Evolutionary conservation across 2,329 filamentous ascomycete species (phyloP), one percentile per base, ranked within the genome.

Genomic region (Orbilia quercus): DNA sequence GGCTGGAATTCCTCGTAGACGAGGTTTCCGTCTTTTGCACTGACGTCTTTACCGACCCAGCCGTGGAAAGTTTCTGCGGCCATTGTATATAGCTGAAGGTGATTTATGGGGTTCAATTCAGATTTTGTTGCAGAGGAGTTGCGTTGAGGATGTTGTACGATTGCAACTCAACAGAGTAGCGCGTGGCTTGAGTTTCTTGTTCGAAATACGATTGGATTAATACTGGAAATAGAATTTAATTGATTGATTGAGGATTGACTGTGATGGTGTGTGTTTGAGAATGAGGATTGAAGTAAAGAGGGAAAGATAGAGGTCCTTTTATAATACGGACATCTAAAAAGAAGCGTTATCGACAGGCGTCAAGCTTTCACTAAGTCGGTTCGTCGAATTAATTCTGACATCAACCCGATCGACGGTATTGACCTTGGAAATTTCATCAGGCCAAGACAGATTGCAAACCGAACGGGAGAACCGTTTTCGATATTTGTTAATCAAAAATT

Each of bases 1-100:
- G 87, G 87, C 79, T 87, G 82, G 63, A 85, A 89, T 64, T 84
- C 80, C 40, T 62, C 62, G 16, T 75, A 73, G 18, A 75, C 69
- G 12, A 75, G 58, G 23, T 75, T 59, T 14, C 73, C 74, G 9
- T 76, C 75, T 6, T 38, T 48, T 3, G 59, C 59, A 31, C 42
- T 34, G 14, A 22, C 12, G 40, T 72, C 59, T 9, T 72, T 65
- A 16, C 53, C 67, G 20, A 72, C 60, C 67, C 67, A 72, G 16
- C 59, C 67, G 47, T 38, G 53, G 25, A 72, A 72, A 20, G 44
- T 65, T 7, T 72, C 67, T 16, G 60, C 22, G 7, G 54, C 51
- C 67, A 72, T 72, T 65, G 23, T 4, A 40, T 47, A n/a, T n/a
- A n/a, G n/a, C 28, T 40, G 22, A 20, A 23, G 44, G 14, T n/a